phyloP scores from a whole-genome alignment of 257 asterid species.

The Thymus mandschuricus region DNA sequence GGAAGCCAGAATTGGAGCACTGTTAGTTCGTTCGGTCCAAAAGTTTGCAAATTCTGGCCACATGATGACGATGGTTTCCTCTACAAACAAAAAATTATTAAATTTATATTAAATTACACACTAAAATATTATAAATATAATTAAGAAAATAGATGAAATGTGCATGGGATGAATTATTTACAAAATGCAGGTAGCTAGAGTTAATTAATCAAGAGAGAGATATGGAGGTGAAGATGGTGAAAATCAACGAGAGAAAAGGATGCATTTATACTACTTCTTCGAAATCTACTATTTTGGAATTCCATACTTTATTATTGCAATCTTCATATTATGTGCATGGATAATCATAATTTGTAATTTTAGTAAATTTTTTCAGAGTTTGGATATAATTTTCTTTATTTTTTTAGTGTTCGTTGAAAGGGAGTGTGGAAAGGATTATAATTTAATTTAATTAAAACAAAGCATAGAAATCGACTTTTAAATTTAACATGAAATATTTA shows the following conservation, averaged over 20 bases:
- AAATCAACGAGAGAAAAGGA: not conserved
- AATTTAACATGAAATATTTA: too few relatives aligned
- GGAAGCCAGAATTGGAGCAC: constrained; percentile 29
- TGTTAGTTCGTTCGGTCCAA: constrained; percentile 21
- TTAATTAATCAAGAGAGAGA: not conserved
- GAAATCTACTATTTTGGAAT: not conserved
- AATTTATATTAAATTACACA: not conserved
- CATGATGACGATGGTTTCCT: constrained; percentile 18
- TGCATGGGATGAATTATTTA: not conserved
- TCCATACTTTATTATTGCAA: not conserved
- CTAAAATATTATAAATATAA: not conserved
- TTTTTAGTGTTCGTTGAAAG: too few relatives aligned
- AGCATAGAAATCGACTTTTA: not conserved
- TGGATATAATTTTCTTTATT: not conserved
- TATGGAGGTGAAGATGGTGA: constrained; percentile 2
- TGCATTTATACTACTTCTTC: not conserved
- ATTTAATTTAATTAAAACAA: not conserved
- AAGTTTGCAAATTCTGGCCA: constrained; percentile 25
- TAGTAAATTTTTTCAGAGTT: not conserved
- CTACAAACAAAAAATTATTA: not conserved
- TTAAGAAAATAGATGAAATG: not conserved
- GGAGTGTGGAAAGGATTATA: too few relatives aligned
- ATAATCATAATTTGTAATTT: not conserved
- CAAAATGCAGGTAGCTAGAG: not conserved
- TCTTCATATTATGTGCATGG: not conserved